These are phyloP conservation scores for Fraxinus nigra DNA, from an alignment of 305 asterid species.

Conservation along the genomic window DNA sequence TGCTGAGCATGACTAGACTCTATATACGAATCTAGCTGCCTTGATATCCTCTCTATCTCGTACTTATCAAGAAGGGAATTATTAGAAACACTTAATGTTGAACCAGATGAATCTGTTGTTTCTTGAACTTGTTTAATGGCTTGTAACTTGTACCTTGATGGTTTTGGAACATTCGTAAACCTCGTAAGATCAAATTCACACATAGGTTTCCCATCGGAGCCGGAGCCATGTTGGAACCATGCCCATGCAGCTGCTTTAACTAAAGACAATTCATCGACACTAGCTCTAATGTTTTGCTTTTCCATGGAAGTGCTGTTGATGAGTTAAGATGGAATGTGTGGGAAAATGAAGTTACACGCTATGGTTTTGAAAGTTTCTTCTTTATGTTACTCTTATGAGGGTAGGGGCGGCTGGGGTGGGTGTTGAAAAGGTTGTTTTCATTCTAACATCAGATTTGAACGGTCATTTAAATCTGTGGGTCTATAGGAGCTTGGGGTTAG, in stretches of 20 bases:
- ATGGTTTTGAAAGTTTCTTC: constrained; percentile 17
- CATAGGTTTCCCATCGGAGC: constrained; percentile 27
- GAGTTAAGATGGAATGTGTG: constrained; percentile 26
- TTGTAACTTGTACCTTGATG: constrained; percentile 62
- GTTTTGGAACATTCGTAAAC: constrained; percentile 26
- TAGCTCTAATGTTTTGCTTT: constrained; percentile 23
- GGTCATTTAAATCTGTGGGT: constrained; percentile 27
- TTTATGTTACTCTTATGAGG: constrained; percentile 1
- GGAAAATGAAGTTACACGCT: constrained; percentile 38
- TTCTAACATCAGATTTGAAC: constrained; percentile 11
- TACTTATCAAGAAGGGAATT: constrained; percentile 55
- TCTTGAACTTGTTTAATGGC: constrained; percentile 25
- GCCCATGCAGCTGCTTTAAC: constrained; percentile 68
- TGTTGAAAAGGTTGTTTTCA: constrained; percentile 9
- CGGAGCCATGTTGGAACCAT: constrained; percentile 55
- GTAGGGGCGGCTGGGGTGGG: background rate
- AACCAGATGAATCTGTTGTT: background rate
- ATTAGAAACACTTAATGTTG: background rate
- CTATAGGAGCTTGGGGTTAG: constrained; percentile 23
- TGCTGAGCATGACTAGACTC: constrained; percentile 27
- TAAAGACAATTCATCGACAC: constrained; percentile 34
- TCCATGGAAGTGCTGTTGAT: constrained; percentile 22
- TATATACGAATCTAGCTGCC: constrained; percentile 47
- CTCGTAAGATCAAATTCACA: constrained; percentile 36
- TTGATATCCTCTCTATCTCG: constrained; percentile 65